Evolutionary conservation across 1,139 yeast genomes (phyloP).

Genomic region (Scheffersomyces titani): DNA sequence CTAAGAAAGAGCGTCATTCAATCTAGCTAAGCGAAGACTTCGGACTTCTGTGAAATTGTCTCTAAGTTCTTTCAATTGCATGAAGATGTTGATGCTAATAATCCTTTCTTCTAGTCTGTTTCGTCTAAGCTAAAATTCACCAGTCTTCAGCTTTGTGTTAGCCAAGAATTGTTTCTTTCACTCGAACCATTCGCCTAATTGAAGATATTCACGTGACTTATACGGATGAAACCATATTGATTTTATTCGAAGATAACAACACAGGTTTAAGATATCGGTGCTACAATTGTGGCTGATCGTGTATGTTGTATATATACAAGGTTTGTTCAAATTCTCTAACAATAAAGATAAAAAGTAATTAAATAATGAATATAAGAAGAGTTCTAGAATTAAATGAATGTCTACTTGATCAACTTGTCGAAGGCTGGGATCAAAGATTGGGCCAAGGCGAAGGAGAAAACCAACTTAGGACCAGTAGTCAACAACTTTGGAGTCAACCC

Average conservation of each 20-base stretch:
- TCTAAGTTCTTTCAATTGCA: neutral
- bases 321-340: neutral
- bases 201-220: neutral
- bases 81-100: no score
- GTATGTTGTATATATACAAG: neutral
- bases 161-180: neutral
- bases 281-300: neutral
- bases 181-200: neutral
- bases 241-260: neutral
- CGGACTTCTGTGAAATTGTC: neutral
- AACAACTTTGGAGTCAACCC: slow-evolving; percentile 95
- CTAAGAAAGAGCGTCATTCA: no score
- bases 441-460: slow-evolving; percentile 94
- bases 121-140: no score
- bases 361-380: neutral
- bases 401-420: slow-evolving; percentile 59
- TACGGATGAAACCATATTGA: neutral
- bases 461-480: slow-evolving; percentile 98
- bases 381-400: neutral
- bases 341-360: neutral
- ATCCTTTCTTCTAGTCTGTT: no score
- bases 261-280: neutral
- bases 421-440: slow-evolving; percentile 96
- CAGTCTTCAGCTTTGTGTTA: neutral
- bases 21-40: no score